Percentiles rank a stretch among this genome's conserved stretches.
These are phyloP conservation scores for Manihot esculenta DNA, from an alignment of 441 rosid genomes.

Conservation along the genomic window DNA sequence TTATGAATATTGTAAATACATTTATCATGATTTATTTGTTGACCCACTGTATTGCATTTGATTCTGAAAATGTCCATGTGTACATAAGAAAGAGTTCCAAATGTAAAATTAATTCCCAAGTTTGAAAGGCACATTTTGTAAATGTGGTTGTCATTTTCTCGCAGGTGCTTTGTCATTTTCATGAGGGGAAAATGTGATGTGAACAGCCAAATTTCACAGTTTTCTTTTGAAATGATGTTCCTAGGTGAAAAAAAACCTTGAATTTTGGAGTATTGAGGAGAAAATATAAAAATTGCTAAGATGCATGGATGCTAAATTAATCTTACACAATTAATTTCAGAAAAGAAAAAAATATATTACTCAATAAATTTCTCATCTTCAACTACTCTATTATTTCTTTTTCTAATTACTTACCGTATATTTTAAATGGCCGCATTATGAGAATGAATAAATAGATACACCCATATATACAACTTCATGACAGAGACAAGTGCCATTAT, in stretches of 20 bases:
- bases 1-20: too few relatives aligned
- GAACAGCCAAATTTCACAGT: neutral
- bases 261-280: neutral
- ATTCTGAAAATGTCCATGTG: neutral
- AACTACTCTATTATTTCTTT: too few relatives aligned
- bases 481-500: too few relatives aligned
- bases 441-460: too few relatives aligned
- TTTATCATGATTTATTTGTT: too few relatives aligned
- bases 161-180: neutral
- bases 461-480: too few relatives aligned
- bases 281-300: neutral
- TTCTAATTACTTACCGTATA: too few relatives aligned
- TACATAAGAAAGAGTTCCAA: too few relatives aligned
- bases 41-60: neutral
- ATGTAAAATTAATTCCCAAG: neutral
- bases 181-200: neutral
- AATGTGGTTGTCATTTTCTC: neutral
- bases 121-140: neutral
- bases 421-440: too few relatives aligned
- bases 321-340: neutral
- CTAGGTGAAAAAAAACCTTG: neutral
- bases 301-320: too few relatives aligned
- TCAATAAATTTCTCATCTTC: neutral
- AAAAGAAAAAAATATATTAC: too few relatives aligned
- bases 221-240: neutral